phyloP scores from a whole-genome alignment of 495 filamentous ascomycete genomes.

The Darksidea phi region DNA sequence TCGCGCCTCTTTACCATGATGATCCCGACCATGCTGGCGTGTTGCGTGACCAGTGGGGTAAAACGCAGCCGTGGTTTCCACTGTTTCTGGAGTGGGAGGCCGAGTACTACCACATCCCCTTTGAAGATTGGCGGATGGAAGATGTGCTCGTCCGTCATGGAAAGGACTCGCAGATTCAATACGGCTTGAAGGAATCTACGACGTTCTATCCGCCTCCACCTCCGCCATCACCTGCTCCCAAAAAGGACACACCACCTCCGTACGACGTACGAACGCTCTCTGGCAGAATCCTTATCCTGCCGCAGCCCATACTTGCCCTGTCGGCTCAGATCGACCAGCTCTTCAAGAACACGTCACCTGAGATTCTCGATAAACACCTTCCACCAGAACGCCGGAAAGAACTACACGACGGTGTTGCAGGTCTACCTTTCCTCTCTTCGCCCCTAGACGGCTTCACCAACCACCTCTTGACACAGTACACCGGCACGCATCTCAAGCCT shows the following conservation, averaged over 20 bases:
- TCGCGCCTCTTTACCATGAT: background rate
- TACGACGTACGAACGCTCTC: background rate
- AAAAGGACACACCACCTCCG: background rate
- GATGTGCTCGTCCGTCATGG: too few relatives aligned
- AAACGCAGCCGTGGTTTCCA: conserved; percentile 52
- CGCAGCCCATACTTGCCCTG: background rate
- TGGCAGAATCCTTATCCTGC: background rate
- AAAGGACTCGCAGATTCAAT: too few relatives aligned
- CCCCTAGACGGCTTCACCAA: conserved; percentile 48
- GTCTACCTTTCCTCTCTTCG: conserved; percentile 43
- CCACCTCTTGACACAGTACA: conserved; percentile 45
- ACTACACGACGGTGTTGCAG: background rate
- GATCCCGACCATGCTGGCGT: background rate
- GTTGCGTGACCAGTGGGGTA: conserved; percentile 37
- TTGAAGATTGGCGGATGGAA: background rate
- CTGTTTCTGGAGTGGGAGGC: conserved; percentile 57
- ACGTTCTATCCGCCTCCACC: background rate
- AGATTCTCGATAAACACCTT: background rate
- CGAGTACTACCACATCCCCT: conserved; percentile 51
- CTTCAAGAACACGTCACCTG: background rate
- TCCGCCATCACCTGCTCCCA: background rate
- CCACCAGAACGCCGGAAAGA: background rate
- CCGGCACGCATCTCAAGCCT: conserved; percentile 52
- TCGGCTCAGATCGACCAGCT: background rate
- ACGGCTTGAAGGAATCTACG: background rate